Evolutionary conservation across 75 land plant species (phyloP).

Genomic region (Cupressus sempervirens): DNA sequence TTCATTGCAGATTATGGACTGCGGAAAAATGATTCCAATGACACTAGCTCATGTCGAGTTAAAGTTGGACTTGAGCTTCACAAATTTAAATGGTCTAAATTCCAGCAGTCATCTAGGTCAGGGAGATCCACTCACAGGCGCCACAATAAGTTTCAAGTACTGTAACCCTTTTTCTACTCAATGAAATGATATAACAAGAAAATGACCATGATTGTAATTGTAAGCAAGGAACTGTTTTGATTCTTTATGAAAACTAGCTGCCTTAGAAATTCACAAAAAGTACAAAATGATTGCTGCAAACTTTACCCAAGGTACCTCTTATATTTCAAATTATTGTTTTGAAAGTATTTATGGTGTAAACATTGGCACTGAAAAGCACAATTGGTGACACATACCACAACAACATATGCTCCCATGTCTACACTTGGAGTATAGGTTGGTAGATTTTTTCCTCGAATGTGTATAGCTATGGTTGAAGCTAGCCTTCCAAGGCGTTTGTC

Average conservation of each 20-base stretch:
- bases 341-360: background rate
- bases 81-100: background rate
- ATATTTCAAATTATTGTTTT: background rate
- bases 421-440: constrained; percentile 84
- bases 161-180: background rate
- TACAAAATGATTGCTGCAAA: background rate
- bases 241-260: background rate
- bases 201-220: background rate
- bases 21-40: no score
- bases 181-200: background rate
- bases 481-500: constrained; percentile 84
- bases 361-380: background rate
- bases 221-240: background rate
- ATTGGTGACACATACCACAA: constrained; percentile 61
- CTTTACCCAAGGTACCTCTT: background rate
- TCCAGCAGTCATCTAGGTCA: background rate
- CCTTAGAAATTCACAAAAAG: background rate
- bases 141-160: background rate
- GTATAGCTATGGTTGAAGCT: constrained; percentile 83
- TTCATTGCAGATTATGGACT: no score
- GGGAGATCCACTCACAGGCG: background rate
- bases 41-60: no score
- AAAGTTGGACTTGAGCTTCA: no score
- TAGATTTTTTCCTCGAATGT: constrained; percentile 86
- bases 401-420: constrained; percentile 97